Percentiles rank a stretch among this genome's conserved stretches.
phyloP scores from a whole-genome alignment of 1,284 basidiomycete genomes.

The Sporisorium sorghi region DNA sequence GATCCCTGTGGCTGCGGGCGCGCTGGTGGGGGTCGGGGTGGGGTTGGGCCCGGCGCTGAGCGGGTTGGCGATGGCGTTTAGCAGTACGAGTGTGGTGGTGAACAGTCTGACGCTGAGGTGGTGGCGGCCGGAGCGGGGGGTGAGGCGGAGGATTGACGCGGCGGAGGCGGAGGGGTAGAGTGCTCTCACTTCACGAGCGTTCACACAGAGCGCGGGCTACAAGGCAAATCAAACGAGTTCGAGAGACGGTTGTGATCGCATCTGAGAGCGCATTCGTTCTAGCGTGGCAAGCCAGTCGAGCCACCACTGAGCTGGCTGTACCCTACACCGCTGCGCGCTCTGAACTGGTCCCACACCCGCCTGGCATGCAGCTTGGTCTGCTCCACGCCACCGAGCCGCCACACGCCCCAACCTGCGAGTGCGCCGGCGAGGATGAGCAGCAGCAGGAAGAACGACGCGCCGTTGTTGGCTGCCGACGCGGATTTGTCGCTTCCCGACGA shows the following conservation, averaged over 20 bases:
- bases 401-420: constrained; percentile 17
- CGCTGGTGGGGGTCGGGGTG: constrained; percentile 15
- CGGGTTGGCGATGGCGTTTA: constrained; percentile 54
- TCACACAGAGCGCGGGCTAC: too few relatives aligned
- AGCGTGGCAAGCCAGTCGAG: constrained; percentile 15
- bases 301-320: constrained; percentile 15
- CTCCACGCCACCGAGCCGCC: constrained; percentile 33
- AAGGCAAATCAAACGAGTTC: not conserved
- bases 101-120: constrained; percentile 39
- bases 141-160: constrained; percentile 20
- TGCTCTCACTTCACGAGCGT: not conserved
- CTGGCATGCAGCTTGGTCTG: constrained; percentile 31
- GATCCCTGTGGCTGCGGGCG: constrained; percentile 46
- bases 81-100: constrained; percentile 39
- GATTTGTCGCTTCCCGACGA: constrained; percentile 3
- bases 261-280: too few relatives aligned
- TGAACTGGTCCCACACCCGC: not conserved
- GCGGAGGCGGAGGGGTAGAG: too few relatives aligned
- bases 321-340: not conserved
- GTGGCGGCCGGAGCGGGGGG: constrained; percentile 30
- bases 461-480: constrained; percentile 12
- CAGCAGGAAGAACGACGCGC: constrained; percentile 34
- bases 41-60: constrained; percentile 36
- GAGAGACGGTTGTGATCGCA: not conserved
- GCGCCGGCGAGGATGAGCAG: constrained; percentile 30